phyloP scores from a whole-genome alignment of 2,329 filamentous ascomycete species.

The Colletotrichum salicis region DNA sequence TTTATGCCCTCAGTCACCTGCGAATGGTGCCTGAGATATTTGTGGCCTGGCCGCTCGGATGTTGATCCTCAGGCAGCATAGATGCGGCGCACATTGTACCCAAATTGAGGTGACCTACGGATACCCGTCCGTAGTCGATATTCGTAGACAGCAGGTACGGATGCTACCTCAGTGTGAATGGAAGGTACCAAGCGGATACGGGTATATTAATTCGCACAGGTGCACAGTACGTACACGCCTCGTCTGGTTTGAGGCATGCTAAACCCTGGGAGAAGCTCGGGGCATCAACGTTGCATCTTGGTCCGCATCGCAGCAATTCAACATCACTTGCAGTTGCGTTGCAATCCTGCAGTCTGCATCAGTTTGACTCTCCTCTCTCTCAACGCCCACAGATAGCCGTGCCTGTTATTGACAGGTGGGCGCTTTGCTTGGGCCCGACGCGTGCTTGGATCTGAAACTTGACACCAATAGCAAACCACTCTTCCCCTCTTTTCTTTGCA shows the following conservation, averaged over 20 bases:
- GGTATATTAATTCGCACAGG: too few species aligned
- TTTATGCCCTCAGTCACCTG: neutral
- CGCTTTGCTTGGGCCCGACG: neutral
- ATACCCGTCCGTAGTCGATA: too few species aligned
- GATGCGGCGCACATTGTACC: too few species aligned
- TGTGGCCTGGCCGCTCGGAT: neutral
- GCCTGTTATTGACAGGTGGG: neutral
- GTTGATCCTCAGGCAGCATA: neutral
- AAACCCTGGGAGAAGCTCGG: neutral
- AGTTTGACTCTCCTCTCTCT: neutral
- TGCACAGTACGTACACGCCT: neutral
- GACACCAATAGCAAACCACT: conserved; percentile 4
- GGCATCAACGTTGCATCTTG: neutral
- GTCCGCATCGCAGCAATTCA: neutral
- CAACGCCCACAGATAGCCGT: neutral
- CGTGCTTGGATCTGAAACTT: conserved; percentile 11
- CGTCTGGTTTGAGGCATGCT: neutral
- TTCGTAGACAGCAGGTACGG: too few species aligned
- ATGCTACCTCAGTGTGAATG: too few species aligned
- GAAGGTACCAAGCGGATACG: too few species aligned
- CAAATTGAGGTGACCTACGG: too few species aligned
- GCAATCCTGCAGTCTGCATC: neutral
- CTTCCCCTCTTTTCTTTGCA: neutral
- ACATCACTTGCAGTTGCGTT: neutral
- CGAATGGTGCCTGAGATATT: neutral